These are phyloP conservation scores for Talaromyces sp. DNA, from an alignment of 2,329 filamentous ascomycete genomes.

Conservation along the genomic window DNA sequence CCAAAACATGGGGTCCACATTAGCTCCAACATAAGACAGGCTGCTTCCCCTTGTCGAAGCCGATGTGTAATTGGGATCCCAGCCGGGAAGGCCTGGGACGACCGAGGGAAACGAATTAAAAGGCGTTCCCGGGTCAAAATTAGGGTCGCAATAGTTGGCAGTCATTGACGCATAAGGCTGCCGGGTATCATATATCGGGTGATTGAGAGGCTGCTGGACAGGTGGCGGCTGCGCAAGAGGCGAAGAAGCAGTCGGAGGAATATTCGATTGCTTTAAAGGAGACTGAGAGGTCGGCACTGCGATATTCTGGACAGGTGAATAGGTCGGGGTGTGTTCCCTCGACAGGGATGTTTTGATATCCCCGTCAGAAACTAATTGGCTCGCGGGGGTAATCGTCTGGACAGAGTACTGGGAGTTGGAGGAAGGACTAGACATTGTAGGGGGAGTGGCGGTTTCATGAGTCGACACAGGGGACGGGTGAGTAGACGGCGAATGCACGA, in stretches of 20 bases:
- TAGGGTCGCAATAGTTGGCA: constrained; percentile 20
- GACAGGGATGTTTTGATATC: constrained; percentile 28
- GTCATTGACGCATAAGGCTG: constrained; percentile 17
- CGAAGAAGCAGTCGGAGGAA: constrained; percentile 10
- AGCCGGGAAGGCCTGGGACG: constrained; percentile 35
- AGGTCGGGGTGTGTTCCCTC: constrained; percentile 25
- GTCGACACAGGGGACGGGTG: constrained; percentile 37
- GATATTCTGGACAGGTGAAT: constrained; percentile 18
- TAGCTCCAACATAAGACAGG: constrained; percentile 30
- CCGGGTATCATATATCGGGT: constrained; percentile 13
- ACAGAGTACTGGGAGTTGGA: constrained; percentile 29
- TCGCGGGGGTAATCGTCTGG: constrained; percentile 24
- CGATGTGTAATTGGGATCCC: constrained; percentile 36
- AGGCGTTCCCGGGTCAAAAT: constrained; percentile 33
- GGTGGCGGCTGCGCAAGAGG: constrained; percentile 10
- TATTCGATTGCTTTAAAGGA: constrained; percentile 16
- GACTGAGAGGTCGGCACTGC: constrained; percentile 12
- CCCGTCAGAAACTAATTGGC: constrained; percentile 23
- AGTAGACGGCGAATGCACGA: constrained; percentile 43
- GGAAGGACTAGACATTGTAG: constrained; percentile 36
- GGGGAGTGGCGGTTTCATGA: constrained; percentile 35
- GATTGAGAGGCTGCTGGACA: constrained; percentile 10
- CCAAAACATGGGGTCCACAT: constrained; percentile 38
- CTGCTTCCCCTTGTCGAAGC: constrained; percentile 32
- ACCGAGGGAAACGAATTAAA: constrained; percentile 37